A percentile compares a stretch with the other conserved stretches of the same genome.
phyloP scores from a whole-genome alignment of 2,329 filamentous ascomycete species.

The Ascochyta fabae region DNA sequence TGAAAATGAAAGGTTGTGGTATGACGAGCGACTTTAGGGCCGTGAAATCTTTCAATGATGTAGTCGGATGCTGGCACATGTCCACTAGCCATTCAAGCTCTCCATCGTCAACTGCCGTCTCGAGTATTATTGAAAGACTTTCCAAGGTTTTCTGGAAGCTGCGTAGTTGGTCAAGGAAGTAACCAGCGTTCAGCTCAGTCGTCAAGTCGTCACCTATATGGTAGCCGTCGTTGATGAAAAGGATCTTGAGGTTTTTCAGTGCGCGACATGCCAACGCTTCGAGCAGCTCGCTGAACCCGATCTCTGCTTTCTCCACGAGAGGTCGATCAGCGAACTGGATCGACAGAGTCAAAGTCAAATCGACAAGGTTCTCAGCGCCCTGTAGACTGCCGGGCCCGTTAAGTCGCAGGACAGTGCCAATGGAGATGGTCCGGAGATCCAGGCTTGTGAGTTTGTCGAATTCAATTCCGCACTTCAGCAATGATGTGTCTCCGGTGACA shows the following conservation, averaged over 20 bases:
- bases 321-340: slow-evolving; percentile 27
- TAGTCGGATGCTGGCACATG: slow-evolving; percentile 16
- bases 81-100: slow-evolving; percentile 23
- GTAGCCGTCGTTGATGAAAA: slow-evolving; percentile 27
- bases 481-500: slow-evolving; percentile 21
- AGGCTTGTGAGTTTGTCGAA: slow-evolving; percentile 24
- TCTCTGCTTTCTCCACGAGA: slow-evolving; percentile 20
- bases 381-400: slow-evolving; percentile 32
- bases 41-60: slow-evolving; percentile 17
- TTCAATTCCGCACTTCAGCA: slow-evolving; percentile 23
- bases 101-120: slow-evolving; percentile 18
- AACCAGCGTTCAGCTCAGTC: slow-evolving; percentile 19
- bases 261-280: slow-evolving; percentile 26
- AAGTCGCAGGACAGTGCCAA: slow-evolving; percentile 24
- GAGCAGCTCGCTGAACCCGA: slow-evolving; percentile 25
- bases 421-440: slow-evolving; percentile 22
- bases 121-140: slow-evolving; percentile 22
- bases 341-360: slow-evolving; percentile 22
- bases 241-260: slow-evolving; percentile 23
- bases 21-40: slow-evolving; percentile 20
- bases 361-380: slow-evolving; percentile 20
- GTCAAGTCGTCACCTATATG: slow-evolving; percentile 19
- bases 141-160: slow-evolving; percentile 17
- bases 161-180: slow-evolving; percentile 25
- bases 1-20: slow-evolving; percentile 26